Evolutionary conservation across 176 grass and related monocot species (phyloP).

Genomic region (Triticum turgidum): DNA sequence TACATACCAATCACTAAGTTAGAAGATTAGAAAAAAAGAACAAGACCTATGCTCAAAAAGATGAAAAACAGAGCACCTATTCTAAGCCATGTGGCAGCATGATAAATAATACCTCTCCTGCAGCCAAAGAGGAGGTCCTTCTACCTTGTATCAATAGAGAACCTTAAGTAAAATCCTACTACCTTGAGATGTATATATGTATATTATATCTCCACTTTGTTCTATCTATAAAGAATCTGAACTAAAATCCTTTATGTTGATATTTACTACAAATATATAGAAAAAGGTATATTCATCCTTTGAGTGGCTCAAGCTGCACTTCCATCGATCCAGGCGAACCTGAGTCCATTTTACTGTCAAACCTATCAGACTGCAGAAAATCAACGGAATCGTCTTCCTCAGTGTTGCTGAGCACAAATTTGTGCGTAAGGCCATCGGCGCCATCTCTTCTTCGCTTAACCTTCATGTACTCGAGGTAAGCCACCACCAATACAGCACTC

Average conservation of each 20-base stretch:
- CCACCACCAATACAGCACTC: slow-evolving; percentile 29
- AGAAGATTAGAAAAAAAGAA: slow-evolving; percentile 19
- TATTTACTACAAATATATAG: background rate
- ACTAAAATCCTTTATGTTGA: slow-evolving; percentile 22
- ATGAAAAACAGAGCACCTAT: slow-evolving; percentile 34
- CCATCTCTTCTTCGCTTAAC: slow-evolving; percentile 51
- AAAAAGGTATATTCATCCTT: slow-evolving; percentile 42
- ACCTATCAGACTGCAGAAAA: slow-evolving; percentile 48
- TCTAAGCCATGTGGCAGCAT: no score
- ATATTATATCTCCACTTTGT: background rate
- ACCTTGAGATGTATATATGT: background rate
- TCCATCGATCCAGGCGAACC: slow-evolving; percentile 54
- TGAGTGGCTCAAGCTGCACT: slow-evolving; percentile 77
- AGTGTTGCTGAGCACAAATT: slow-evolving; percentile 55
- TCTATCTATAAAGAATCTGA: slow-evolving; percentile 33
- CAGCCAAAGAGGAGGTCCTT: slow-evolving; percentile 2
- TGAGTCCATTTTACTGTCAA: slow-evolving; percentile 40
- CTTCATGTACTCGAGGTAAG: slow-evolving; percentile 68
- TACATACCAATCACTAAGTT: slow-evolving; percentile 35
- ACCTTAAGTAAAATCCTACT: background rate
- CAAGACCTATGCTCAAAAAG: slow-evolving; percentile 21
- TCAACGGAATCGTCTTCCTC: slow-evolving; percentile 78
- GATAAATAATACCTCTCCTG: slow-evolving; percentile 22
- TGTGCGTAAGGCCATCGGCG: slow-evolving; percentile 30
- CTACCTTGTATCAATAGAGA: slow-evolving; percentile 1